Evolutionary conservation across 495 filamentous ascomycete genomes (phyloP), one percentile per base, ranked within the genome.

Genomic region (Hypoxylon subgilvum): DNA sequence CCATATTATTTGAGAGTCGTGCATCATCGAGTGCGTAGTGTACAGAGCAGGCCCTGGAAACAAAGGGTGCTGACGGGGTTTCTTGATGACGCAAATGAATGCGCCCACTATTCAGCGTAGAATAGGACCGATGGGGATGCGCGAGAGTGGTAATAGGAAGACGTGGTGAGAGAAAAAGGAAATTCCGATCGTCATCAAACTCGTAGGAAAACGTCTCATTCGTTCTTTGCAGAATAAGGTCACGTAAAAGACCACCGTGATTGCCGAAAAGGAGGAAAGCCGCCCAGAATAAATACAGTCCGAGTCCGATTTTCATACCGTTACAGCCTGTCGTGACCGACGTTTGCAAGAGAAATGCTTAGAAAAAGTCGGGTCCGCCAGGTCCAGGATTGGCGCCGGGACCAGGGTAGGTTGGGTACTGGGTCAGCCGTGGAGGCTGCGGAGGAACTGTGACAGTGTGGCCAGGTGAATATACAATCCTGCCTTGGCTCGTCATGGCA

Each of bases 231-330:
- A 44, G 58, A 46, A 52, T n/a, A n/a, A 36, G 49, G 45, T 43
- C 43, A 51, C 30, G 16, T 7, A 13, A 17, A 35, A 60, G 45
- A 61, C 35, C 36, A 35, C 41, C n/a, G 41, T 56, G 49, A 65
- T 36, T 28, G 50, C 34, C 44, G 48, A 59, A 13, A 28, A 62
- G 68, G 55, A 51, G 46, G 42, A 61, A 52, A 46, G 52, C 61
- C 48, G 38, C 39, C 62, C 21, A 50, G 50, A 63, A 56, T 54
- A 39, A 49, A 50, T 38, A 6, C 57, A 53, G 50, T 69, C 53
- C 41, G 45, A 68, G 39, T 55, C 68, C 65, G 41, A 67, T 32
- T 64, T 57, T 67, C 66, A 62, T 74, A 71, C 63, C 70, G 46
- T 72, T 67, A 67, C 65, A 69, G 28, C n/a, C n/a, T 47, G 22